Evolutionary conservation across 2,329 filamentous ascomycete species (phyloP).

Genomic region (Albophoma yamanashiensis): DNA sequence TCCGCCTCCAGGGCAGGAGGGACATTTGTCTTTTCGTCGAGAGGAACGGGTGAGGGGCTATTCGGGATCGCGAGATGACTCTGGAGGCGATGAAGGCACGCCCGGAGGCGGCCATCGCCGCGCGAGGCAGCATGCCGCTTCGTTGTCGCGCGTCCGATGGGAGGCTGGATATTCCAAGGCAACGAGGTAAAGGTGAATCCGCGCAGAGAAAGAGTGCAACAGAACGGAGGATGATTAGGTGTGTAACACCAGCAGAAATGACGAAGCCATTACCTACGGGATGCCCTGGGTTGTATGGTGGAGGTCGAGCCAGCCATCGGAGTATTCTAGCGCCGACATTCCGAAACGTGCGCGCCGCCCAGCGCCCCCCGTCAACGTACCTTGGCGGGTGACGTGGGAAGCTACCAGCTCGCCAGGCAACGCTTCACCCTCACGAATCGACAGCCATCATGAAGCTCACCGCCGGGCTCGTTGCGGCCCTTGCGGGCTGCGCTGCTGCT

Average conservation of each 20-base stretch:
- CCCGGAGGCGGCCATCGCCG: slow-evolving; percentile 11
- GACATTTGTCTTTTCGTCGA: slow-evolving; percentile 17
- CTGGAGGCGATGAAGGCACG: slow-evolving; percentile 8
- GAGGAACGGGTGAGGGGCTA: slow-evolving; percentile 10
- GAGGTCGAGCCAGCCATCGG: slow-evolving; percentile 12
- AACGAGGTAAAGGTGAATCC: neutral
- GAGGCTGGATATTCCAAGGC: too few relatives aligned
- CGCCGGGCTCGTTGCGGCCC: slow-evolving; percentile 25
- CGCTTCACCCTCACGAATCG: slow-evolving; percentile 21
- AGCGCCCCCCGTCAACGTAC: neutral
- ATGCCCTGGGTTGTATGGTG: slow-evolving; percentile 4
- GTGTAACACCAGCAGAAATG: neutral
- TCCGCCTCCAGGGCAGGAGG: slow-evolving; percentile 21
- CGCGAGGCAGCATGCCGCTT: slow-evolving; percentile 11
- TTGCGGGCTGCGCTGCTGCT: slow-evolving; percentile 27
- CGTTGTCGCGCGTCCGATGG: neutral
- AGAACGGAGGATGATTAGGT: neutral
- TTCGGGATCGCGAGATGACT: slow-evolving; percentile 9
- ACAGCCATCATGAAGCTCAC: slow-evolving; percentile 31
- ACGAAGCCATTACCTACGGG: neutral
- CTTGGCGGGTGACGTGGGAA: slow-evolving; percentile 19
- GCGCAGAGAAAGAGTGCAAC: neutral
- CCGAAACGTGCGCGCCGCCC: slow-evolving; percentile 18
- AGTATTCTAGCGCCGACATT: slow-evolving; percentile 15
- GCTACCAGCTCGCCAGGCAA: slow-evolving; percentile 11